Evolutionary conservation across 305 asterid species (phyloP).

Genomic region (Solanum hybrid): DNA sequence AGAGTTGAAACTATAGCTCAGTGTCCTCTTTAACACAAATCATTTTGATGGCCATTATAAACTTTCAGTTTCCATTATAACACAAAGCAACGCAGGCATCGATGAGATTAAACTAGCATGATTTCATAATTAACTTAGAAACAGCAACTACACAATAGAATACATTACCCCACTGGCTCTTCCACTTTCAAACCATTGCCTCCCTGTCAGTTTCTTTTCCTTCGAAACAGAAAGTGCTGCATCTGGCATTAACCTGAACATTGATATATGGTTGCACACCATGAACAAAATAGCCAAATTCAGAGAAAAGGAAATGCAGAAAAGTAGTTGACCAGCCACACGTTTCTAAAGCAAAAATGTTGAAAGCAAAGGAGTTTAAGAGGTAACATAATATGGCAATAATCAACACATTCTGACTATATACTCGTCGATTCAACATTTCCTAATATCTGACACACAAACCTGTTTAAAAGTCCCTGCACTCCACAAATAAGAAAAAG

Average conservation of each 20-base stretch:
- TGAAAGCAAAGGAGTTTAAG: neutral
- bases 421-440: neutral
- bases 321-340: neutral
- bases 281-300: neutral
- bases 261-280: constrained; percentile 8
- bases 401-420: neutral
- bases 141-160: constrained; percentile 7
- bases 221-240: constrained; percentile 73
- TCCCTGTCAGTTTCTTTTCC: constrained; percentile 84
- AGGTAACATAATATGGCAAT: neutral
- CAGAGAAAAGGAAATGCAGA: neutral
- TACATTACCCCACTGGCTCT: constrained; percentile 48
- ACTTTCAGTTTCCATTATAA: neutral
- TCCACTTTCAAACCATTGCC: constrained; percentile 97
- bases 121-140: neutral
- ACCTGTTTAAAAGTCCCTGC: neutral
- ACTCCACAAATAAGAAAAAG: neutral
- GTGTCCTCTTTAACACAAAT: neutral
- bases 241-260: constrained; percentile 85
- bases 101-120: neutral
- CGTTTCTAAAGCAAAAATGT: neutral
- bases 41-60: neutral
- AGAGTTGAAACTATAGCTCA: neutral
- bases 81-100: neutral
- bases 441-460: neutral